Evolutionary conservation across 768 basidiomycete species (phyloP), one percentile per base, ranked within the genome.

Genomic region (Fibroporia radiculosa): DNA sequence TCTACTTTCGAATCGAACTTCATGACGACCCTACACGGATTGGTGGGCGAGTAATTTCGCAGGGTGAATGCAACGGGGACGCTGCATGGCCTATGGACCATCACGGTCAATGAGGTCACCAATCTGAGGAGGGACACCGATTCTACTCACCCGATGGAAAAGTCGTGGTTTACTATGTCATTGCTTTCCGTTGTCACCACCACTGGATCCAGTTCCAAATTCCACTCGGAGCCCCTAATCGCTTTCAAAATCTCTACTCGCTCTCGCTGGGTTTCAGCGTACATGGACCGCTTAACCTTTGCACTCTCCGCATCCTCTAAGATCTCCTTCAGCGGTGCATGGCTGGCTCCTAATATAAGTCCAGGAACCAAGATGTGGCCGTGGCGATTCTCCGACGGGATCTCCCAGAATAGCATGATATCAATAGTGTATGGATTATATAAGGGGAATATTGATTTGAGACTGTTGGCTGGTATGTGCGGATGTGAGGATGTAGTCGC

Each of bases 241-340:
- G 80, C 77, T 40, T 78, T 69, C 41, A 93, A 56, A 25, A 93
- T 65, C 40, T 80, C 78, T 51, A 62, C 60, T 56, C 78, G 79
- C 62, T 92, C 81, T 38, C 84, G 71, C 49, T 75, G 77, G 4
- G 92, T 95, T 67, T 97, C 91, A 18, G 89, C 90, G 57, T 91
- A 97, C 76, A 96, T 90, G 50, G 78, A 89, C 35, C 91, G 75
- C 48, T 81, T 85, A 19, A 72, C 72, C 62, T 87, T 86, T 10
- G 73, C 72, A 35, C 64, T 68, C 55, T 80, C 79, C 8, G 76
- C 73, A 16, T 74, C 70, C 38, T 76, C 70, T 4, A 92, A 71
- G 28, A 82, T 67, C 38, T 73, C 71, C 14, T 75, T 68, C 46
- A 95, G 67, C 12, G 76, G 63, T 10, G 79, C 86, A 57, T 87